Conservation (phyloP, 441 rosid genomes). For the Pelargonium australe region DNA sequence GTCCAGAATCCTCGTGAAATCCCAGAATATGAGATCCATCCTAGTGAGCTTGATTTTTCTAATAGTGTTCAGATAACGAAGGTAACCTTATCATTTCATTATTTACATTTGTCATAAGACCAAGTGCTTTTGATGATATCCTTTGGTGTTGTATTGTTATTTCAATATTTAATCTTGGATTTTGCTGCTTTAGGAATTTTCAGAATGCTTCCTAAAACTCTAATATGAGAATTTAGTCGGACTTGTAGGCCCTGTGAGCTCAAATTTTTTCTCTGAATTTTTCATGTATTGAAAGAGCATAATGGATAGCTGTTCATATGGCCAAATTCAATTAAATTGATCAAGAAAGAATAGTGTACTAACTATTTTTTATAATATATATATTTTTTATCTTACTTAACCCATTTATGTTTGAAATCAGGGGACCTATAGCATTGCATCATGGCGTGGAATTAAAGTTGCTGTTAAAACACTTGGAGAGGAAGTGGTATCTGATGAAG, state of each 20-base stretch:
- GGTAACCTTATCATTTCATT: conserved; percentile 26
- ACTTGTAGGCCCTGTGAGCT: too few relatives aligned
- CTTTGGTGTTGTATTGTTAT: not conserved
- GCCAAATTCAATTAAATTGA: too few relatives aligned
- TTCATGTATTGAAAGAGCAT: too few relatives aligned
- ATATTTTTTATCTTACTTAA: not conserved
- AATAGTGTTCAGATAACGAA: conserved; percentile 55
- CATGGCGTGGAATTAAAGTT: conserved; percentile 72
- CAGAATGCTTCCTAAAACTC: too few relatives aligned
- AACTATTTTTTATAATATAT: not conserved
- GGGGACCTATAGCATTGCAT: conserved; percentile 70
- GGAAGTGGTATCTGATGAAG: conserved; percentile 53
- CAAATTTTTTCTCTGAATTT: too few relatives aligned
- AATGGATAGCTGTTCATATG: too few relatives aligned
- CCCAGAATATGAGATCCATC: conserved; percentile 73
- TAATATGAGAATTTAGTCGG: too few relatives aligned
- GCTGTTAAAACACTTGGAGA: conserved; percentile 70
- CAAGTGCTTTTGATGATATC: too few relatives aligned
- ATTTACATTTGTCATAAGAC: not conserved
- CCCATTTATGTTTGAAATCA: conserved; percentile 13
- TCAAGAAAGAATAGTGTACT: not conserved
- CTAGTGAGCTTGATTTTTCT: conserved; percentile 62
- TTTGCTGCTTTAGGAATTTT: too few relatives aligned
- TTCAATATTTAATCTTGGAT: not conserved
- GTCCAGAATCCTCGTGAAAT: conserved; percentile 53